A percentile compares a stretch with the other conserved stretches of the same genome.
Conservation (phyloP, 1,284 basidiomycete genomes). For the Rhizopogon hawkerae region DNA sequence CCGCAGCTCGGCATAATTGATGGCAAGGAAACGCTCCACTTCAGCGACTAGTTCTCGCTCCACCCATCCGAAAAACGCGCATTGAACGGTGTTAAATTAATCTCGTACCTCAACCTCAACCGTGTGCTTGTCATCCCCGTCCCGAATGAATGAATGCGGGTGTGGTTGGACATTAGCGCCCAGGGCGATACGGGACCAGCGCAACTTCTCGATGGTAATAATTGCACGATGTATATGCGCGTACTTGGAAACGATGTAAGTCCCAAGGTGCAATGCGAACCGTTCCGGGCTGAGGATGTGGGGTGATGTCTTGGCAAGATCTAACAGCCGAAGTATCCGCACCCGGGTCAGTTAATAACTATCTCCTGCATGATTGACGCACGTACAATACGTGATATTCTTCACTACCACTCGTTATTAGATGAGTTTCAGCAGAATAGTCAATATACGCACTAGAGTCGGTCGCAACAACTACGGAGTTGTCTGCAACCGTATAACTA, state of each 20-base stretch:
- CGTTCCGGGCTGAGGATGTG: conserved; percentile 76
- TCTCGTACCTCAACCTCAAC: conserved; percentile 52
- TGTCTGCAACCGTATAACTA: conserved; percentile 79
- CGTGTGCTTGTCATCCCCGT: conserved; percentile 83
- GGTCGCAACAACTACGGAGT: conserved; percentile 78
- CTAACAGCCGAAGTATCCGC: conserved; percentile 31
- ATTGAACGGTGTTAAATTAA: not conserved
- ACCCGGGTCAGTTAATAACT: not conserved
- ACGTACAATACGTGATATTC: conserved; percentile 83
- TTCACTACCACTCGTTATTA: conserved; percentile 54
- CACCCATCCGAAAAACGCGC: not conserved
- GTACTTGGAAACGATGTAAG: conserved; percentile 82
- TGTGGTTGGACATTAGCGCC: conserved; percentile 46
- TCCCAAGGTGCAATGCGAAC: conserved; percentile 82
- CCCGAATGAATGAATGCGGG: conserved; percentile 77
- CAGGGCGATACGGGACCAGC: conserved; percentile 78
- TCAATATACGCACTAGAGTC: conserved; percentile 62
- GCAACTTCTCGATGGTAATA: conserved; percentile 72
- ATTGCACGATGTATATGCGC: conserved; percentile 69
- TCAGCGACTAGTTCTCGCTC: not conserved
- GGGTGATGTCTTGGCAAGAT: conserved; percentile 81
- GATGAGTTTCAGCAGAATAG: not conserved
- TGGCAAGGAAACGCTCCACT: conserved; percentile 5
- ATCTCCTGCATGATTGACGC: not conserved
- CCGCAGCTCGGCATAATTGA: conserved; percentile 2